Evolutionary conservation across 305 asterid genomes (phyloP).

Genomic region (Striga hermonthica): DNA sequence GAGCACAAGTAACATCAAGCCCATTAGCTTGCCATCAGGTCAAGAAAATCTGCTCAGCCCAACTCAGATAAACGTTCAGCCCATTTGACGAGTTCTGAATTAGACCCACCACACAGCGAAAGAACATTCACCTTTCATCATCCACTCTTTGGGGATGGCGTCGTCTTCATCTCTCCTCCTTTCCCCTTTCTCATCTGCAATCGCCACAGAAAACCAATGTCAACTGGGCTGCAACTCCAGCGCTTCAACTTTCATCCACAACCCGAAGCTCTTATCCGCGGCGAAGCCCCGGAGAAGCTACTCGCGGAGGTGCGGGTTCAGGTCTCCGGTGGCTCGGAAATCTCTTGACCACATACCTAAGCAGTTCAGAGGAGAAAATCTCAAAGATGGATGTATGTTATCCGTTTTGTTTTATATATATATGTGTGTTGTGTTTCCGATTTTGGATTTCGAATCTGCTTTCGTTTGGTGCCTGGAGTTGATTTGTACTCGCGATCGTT

Average conservation of each 20-base stretch:
- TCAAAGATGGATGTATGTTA: conserved; percentile 80
- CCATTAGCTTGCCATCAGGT: no score
- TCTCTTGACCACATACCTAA: conserved; percentile 73
- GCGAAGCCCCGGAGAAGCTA: conserved; percentile 36
- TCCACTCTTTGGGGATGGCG: no score
- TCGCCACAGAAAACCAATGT: conserved; percentile 37
- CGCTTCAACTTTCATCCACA: conserved; percentile 41
- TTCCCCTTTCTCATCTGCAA: conserved; percentile 48
- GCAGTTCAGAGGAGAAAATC: conserved; percentile 77
- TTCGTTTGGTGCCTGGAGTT: no score
- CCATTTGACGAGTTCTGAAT: no score
- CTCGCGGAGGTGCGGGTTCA: conserved; percentile 46
- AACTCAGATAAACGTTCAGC: no score
- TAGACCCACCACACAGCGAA: no score
- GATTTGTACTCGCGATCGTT: no score
- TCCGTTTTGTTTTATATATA: no score
- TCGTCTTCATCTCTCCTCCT: conserved; percentile 42
- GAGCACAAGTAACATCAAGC: no score
- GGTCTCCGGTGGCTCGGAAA: conserved; percentile 49
- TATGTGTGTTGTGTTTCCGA: conserved; percentile 6
- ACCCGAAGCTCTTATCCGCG: conserved; percentile 43
- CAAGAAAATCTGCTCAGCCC: no score
- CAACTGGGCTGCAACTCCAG: conserved; percentile 28
- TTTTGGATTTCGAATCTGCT: conserved; percentile 21
- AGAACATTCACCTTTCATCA: no score